Evolutionary conservation across 2,329 filamentous ascomycete genomes (phyloP), one percentile per base, ranked within the genome.

Genomic region (Chaetomium globosum): DNA sequence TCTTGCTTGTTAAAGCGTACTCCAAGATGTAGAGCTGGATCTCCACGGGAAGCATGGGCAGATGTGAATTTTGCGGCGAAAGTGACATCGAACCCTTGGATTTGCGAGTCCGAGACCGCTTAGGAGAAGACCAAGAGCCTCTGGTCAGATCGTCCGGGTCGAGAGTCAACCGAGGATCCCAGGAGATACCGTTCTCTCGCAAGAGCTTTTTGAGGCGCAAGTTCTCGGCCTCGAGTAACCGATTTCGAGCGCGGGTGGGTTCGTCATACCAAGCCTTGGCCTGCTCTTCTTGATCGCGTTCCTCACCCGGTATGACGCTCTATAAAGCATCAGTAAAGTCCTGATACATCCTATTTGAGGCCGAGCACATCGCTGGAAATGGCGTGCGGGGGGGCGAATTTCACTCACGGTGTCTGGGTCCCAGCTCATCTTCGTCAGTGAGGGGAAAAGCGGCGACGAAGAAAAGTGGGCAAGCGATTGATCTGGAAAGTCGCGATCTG

Each of bases 1-100:
- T 65, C 0, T 77, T 71, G 69, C 81, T 82, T 30, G 79, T 81
- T 72, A 87, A 65, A 31, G 83, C 80, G 69, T 81, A 83, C 51
- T 80, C 79, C 55, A 86, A 76, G 59, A 87, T 81, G 39, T 78
- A 78, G 30, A 86, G 73, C 59, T 84, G 77, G 53, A 86, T 78
- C 73, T 86, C 84, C 31, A 79, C 79, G 0, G 84, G 84, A 12
- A 86, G 76, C 49, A 79, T 76, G 0, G 81, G 82, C 48, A 79
- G 58, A 19, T 56, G 61, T n/a, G 26, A 54, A 10, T 33, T 30
- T 4, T 52, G 30, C 13, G 23, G 46, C 10, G 7, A 26, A 8
- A 61, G 51, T n/a, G 48, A 36, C 16, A 4, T 28, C 16, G 58
- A 13, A 6, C 55, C 57, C 8, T 16, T 64, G 13, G 63, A 66